phyloP scores from a whole-genome alignment of 805 yeast species.

The Brettanomyces anomalus region DNA sequence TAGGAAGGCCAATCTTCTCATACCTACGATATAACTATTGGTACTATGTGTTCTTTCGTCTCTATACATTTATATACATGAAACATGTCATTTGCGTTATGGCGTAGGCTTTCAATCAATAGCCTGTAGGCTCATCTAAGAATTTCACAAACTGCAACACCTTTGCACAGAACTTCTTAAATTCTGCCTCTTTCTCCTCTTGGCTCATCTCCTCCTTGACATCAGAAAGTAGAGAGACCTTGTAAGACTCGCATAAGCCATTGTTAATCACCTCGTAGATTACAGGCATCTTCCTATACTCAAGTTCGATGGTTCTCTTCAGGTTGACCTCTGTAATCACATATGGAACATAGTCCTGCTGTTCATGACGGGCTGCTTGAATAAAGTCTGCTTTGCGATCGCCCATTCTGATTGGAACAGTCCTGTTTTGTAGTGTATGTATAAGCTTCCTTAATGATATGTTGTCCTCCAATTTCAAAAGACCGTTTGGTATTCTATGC shows the following conservation, averaged over 20 bases:
- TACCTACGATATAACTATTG: too few species aligned
- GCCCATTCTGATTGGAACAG: slow-evolving; percentile 8
- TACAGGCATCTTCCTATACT: slow-evolving; percentile 17
- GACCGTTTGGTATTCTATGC: slow-evolving; percentile 12
- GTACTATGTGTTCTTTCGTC: too few species aligned
- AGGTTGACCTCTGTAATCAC: slow-evolving; percentile 15
- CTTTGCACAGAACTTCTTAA: slow-evolving; percentile 8
- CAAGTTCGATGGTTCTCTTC: slow-evolving; percentile 21
- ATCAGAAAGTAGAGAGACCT: slow-evolving; percentile 18
- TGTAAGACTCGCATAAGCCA: slow-evolving; percentile 16
- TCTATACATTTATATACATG: too few species aligned
- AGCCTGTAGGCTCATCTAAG: not conserved
- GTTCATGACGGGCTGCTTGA: not conserved
- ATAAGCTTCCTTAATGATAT: slow-evolving; percentile 10
- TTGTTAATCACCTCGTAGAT: slow-evolving; percentile 20
- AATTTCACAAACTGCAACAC: slow-evolving; percentile 3
- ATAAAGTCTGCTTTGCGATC: not conserved
- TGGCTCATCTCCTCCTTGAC: slow-evolving; percentile 4
- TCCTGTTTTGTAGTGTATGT: slow-evolving; percentile 10
- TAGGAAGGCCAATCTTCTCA: too few species aligned
- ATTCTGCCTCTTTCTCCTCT: slow-evolving; percentile 1
- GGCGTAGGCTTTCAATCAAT: too few species aligned
- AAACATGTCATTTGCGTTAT: too few species aligned
- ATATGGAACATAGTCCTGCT: slow-evolving; percentile 8
- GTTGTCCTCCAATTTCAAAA: slow-evolving; percentile 13